Evolutionary conservation across 108 stramenopile species (phyloP).

Genomic region (Thalassiosira profunda): DNA sequence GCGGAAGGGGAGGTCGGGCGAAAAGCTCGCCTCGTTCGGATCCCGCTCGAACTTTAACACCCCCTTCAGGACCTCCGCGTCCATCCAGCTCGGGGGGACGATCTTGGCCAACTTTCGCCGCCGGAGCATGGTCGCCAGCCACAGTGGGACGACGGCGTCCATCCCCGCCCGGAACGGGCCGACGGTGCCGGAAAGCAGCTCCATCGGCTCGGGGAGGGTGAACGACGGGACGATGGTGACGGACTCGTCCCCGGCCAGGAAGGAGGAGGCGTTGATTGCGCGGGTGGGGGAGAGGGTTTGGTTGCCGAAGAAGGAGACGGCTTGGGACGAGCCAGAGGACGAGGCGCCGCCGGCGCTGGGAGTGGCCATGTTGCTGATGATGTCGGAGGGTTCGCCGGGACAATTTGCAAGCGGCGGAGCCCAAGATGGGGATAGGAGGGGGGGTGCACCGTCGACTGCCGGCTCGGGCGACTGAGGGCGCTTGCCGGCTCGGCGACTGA

Average conservation of each 20-base stretch:
- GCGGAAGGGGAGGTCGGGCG: slow-evolving; percentile 65
- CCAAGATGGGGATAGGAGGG: too few relatives aligned
- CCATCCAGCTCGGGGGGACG: slow-evolving; percentile 60
- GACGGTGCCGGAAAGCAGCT: slow-evolving; percentile 32
- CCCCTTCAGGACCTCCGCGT: slow-evolving; percentile 46
- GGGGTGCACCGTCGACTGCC: too few relatives aligned
- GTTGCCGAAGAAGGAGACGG: slow-evolving; percentile 27
- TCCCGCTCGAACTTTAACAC: slow-evolving; percentile 71
- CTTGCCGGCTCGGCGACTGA: too few relatives aligned
- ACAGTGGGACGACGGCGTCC: slow-evolving; percentile 72
- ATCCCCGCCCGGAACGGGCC: slow-evolving; percentile 83
- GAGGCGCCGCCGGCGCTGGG: background rate
- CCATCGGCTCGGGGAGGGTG: slow-evolving; percentile 40
- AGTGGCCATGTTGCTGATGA: slow-evolving; percentile 1
- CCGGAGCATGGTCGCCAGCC: slow-evolving; percentile 72
- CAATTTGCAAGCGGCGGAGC: too few relatives aligned
- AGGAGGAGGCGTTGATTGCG: slow-evolving; percentile 37
- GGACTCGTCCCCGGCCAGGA: slow-evolving; percentile 60
- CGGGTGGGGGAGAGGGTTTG: slow-evolving; percentile 11
- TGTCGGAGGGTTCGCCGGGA: too few relatives aligned
- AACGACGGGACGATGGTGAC: slow-evolving; percentile 72
- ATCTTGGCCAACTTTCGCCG: slow-evolving; percentile 65
- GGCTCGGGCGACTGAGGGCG: too few relatives aligned
- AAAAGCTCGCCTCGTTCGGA: slow-evolving; percentile 45
- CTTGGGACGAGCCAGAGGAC: background rate